phyloP scores from a whole-genome alignment of 805 yeast species.

The Jamesozyma gamospora region DNA sequence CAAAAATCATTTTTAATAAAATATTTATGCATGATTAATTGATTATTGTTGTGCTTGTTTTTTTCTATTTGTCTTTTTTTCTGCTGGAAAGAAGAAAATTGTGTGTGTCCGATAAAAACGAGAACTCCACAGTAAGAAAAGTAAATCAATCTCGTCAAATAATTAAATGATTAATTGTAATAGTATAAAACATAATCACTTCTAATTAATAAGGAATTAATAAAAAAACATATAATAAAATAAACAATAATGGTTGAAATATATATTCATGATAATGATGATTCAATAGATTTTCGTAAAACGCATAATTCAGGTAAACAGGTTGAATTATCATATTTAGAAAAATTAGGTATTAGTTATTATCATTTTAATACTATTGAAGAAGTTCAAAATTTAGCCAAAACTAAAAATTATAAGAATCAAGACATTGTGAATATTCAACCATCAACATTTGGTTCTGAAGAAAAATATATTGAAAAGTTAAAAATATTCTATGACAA shows the following conservation, averaged over 20 bases:
- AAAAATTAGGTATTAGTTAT: conserved; percentile 60
- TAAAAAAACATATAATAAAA: too few relatives aligned
- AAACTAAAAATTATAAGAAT: conserved; percentile 64
- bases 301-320: conserved; percentile 61
- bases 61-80: too few relatives aligned
- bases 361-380: conserved; percentile 37
- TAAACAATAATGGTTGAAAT: conserved; percentile 40
- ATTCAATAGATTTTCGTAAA: conserved; percentile 49
- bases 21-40: too few relatives aligned
- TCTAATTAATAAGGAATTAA: too few relatives aligned
- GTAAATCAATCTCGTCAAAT: too few relatives aligned
- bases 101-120: too few relatives aligned
- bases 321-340: conserved; percentile 43
- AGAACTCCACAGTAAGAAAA: too few relatives aligned
- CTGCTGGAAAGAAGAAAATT: too few relatives aligned
- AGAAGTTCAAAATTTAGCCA: conserved; percentile 58
- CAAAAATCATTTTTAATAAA: too few relatives aligned
- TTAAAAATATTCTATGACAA: conserved; percentile 65
- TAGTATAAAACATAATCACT: too few relatives aligned
- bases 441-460: conserved; percentile 50
- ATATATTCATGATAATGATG: conserved; percentile 58
- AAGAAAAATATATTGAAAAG: conserved; percentile 49
- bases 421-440: conserved; percentile 62
- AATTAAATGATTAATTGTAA: too few relatives aligned
- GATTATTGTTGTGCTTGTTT: too few relatives aligned